Conservation (phyloP, 2,329 filamentous ascomycete species). For the Colletotrichum gloeosporioides region DNA sequence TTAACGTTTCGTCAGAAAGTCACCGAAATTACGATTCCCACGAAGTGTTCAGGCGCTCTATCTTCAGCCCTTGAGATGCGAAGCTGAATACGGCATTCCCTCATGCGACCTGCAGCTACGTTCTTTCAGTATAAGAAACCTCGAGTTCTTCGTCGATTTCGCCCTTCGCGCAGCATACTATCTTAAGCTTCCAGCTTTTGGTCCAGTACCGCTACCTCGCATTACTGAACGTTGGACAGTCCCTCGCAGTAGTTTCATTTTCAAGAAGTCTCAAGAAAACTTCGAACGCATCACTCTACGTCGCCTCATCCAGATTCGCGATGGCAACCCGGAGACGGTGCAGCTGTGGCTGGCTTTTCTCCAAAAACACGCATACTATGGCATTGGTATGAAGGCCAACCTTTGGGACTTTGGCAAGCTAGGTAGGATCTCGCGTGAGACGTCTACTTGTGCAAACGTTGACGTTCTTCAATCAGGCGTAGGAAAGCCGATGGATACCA, state of each 20-base stretch:
- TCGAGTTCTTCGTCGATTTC: conserved; percentile 96
- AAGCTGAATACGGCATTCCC: conserved; percentile 77
- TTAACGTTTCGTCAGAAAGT: not conserved
- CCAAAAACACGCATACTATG: conserved; percentile 90
- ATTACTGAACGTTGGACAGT: conserved; percentile 96
- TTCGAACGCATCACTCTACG: conserved; percentile 91
- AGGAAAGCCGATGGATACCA: conserved; percentile 56
- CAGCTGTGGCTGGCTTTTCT: conserved; percentile 93
- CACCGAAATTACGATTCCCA: conserved; percentile 61
- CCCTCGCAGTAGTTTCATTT: conserved; percentile 85
- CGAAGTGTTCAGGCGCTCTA: conserved; percentile 86
- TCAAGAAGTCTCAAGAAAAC: conserved; percentile 98
- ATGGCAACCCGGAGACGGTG: conserved; percentile 87
- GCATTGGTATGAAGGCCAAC: conserved; percentile 99
- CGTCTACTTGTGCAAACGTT: not conserved
- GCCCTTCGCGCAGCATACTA: conserved; percentile 94
- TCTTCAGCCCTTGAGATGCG: conserved; percentile 80
- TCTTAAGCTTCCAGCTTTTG: conserved; percentile 82
- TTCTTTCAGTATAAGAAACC: conserved; percentile 86
- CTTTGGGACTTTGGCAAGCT: conserved; percentile 85
- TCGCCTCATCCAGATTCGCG: conserved; percentile 88
- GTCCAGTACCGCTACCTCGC: conserved; percentile 84
- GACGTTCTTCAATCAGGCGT: conserved; percentile 42
- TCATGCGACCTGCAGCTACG: conserved; percentile 91
- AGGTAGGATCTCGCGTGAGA: conserved; percentile 39